Conservation (phyloP, 2,329 filamentous ascomycete genomes). For the Stylonectria norvegica region DNA sequence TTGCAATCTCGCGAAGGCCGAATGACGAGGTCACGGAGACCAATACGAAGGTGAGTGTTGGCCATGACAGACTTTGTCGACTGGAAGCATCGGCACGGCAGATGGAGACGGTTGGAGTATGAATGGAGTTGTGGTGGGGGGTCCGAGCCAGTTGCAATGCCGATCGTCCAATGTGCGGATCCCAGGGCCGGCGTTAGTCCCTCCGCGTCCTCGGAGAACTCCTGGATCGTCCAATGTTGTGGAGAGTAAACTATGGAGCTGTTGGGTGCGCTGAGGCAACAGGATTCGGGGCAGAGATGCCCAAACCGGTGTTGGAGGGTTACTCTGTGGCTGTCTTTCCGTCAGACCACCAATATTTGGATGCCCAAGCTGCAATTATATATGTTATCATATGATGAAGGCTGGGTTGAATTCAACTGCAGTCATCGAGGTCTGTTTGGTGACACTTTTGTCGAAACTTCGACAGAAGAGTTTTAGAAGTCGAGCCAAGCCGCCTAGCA, state of each 20-base stretch:
- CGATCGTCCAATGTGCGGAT: not conserved
- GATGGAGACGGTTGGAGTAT: not conserved
- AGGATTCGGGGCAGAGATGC: not conserved
- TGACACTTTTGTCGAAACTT: not conserved
- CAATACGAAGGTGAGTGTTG: too few relatives aligned
- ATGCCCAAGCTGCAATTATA: too few relatives aligned
- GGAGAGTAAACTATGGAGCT: not conserved
- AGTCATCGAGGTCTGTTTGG: not conserved
- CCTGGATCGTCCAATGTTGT: not conserved
- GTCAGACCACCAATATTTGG: too few relatives aligned
- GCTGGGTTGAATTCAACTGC: not conserved
- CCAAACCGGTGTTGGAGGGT: too few relatives aligned
- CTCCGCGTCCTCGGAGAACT: slow-evolving; percentile 7
- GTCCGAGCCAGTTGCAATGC: not conserved
- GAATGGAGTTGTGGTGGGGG: too few relatives aligned
- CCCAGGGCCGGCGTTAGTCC: slow-evolving; percentile 7
- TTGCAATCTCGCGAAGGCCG: too few relatives aligned
- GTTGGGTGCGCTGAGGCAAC: not conserved
- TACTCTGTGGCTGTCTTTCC: too few relatives aligned
- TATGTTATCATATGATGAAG: not conserved
- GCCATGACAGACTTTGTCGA: not conserved
- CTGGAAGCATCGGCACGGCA: not conserved
- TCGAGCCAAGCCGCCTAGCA: not conserved
- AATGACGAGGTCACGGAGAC: too few relatives aligned
- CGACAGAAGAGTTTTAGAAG: not conserved